phyloP scores from a whole-genome alignment of 2,329 filamentous ascomycete genomes.

The Rosellinia necatrix region DNA sequence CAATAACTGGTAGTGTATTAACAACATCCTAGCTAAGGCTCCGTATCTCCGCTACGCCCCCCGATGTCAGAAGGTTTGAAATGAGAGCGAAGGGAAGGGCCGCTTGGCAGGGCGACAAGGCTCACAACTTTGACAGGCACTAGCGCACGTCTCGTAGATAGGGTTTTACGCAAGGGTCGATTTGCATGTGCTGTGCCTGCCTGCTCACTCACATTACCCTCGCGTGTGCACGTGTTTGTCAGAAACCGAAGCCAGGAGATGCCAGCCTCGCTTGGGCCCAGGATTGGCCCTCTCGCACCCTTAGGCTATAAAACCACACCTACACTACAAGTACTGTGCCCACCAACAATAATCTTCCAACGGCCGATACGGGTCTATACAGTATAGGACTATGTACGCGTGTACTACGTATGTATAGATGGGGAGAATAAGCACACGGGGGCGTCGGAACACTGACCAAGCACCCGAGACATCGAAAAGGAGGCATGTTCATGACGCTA shows the following conservation, averaged over 20 bases:
- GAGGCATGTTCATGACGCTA: no score
- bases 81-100: background rate
- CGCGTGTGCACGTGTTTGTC: conserved; percentile 2
- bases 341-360: background rate
- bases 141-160: background rate
- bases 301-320: no score
- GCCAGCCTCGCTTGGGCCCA: background rate
- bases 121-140: background rate
- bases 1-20: no score
- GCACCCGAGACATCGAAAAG: no score
- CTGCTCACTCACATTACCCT: no score
- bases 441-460: no score
- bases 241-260: conserved; percentile 6
- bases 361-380: no score
- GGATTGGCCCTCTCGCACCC: conserved; percentile 4
- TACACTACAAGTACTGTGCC: no score
- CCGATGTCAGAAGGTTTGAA: background rate
- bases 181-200: background rate
- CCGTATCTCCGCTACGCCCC: background rate
- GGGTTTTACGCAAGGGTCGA: background rate
- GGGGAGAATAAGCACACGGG: no score
- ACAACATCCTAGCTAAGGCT: no score
- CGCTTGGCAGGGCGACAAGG: background rate
- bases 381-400: no score
- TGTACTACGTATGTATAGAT: no score